Evolutionary conservation across 371 early-diverging fungal species (phyloP).

Genomic region (Haplosporangium sp.): DNA sequence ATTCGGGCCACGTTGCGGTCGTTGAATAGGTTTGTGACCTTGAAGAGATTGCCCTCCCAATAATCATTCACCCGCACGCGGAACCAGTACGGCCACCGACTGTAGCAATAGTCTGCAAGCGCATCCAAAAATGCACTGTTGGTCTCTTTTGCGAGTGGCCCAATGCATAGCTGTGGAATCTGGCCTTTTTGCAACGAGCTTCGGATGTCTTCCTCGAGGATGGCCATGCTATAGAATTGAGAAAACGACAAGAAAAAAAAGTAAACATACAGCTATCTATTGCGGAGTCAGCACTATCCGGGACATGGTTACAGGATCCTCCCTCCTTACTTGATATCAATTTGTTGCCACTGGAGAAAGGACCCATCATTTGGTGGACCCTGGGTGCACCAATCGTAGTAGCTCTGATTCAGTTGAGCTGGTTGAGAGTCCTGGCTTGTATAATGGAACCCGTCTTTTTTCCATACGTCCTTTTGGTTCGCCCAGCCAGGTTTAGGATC

Average conservation of each 20-base stretch:
- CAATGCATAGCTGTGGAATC: slow-evolving; percentile 44
- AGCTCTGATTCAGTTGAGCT: slow-evolving; percentile 28
- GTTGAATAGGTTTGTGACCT: slow-evolving; percentile 30
- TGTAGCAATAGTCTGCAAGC: slow-evolving; percentile 30
- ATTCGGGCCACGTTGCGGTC: slow-evolving; percentile 49
- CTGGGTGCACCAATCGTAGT: slow-evolving; percentile 30
- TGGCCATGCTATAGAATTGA: slow-evolving; percentile 22
- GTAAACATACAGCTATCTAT: background rate
- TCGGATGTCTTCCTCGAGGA: slow-evolving; percentile 24
- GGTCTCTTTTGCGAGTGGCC: slow-evolving; percentile 30
- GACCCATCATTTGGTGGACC: slow-evolving; percentile 42
- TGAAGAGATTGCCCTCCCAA: slow-evolving; percentile 45
- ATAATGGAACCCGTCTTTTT: slow-evolving; percentile 41
- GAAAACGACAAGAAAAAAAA: background rate
- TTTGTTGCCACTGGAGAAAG: slow-evolving; percentile 46
- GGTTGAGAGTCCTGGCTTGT: slow-evolving; percentile 21
- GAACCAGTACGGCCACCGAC: slow-evolving; percentile 51
- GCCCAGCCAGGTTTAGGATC: slow-evolving; percentile 40
- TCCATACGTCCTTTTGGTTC: slow-evolving; percentile 48
- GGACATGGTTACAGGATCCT: too few relatives aligned
- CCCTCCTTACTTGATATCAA: slow-evolving; percentile 49
- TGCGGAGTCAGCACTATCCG: too few relatives aligned
- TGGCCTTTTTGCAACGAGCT: slow-evolving; percentile 25
- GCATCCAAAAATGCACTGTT: slow-evolving; percentile 30
- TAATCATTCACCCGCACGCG: slow-evolving; percentile 52